Conservation (phyloP, 495 filamentous ascomycete species). For the Penicillium cosmopolitanum region DNA sequence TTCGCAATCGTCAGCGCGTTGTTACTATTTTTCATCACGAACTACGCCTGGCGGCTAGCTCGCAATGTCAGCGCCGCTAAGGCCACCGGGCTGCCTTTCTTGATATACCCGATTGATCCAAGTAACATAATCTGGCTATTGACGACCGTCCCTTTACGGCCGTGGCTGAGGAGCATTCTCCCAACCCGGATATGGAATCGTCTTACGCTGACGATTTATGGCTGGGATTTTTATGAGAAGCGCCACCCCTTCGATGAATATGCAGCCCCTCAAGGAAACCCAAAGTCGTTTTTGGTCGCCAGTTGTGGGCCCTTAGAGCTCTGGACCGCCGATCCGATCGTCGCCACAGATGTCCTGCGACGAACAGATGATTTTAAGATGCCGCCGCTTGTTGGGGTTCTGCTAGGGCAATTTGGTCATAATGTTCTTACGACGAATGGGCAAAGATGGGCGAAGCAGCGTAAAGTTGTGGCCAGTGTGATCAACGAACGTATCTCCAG, state of each 20-base stretch:
- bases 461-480: constrained; percentile 1
- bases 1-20: background rate
- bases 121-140: constrained; percentile 1
- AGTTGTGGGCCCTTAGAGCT: background rate
- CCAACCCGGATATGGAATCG: constrained; percentile 3
- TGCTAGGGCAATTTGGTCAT: constrained; percentile 1
- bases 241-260: constrained; percentile 5
- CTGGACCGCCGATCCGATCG: constrained; percentile 4
- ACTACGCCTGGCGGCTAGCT: background rate
- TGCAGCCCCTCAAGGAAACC: background rate
- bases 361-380: constrained; percentile 5
- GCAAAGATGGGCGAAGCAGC: constrained; percentile 1
- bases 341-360: constrained; percentile 2
- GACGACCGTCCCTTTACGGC: background rate
- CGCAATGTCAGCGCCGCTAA: constrained; percentile 3
- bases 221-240: constrained; percentile 6
- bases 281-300: background rate
- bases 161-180: background rate
- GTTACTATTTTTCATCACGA: constrained; percentile 2
- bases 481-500: constrained; percentile 7
- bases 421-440: constrained; percentile 8
- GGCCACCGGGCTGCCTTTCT: background rate
- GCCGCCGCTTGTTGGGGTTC: background rate
- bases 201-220: constrained; percentile 4
- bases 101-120: background rate